A percentile compares a stretch with the other conserved stretches of the same genome.
phyloP scores from a whole-genome alignment of 805 yeast species.

The Candida koratica region DNA sequence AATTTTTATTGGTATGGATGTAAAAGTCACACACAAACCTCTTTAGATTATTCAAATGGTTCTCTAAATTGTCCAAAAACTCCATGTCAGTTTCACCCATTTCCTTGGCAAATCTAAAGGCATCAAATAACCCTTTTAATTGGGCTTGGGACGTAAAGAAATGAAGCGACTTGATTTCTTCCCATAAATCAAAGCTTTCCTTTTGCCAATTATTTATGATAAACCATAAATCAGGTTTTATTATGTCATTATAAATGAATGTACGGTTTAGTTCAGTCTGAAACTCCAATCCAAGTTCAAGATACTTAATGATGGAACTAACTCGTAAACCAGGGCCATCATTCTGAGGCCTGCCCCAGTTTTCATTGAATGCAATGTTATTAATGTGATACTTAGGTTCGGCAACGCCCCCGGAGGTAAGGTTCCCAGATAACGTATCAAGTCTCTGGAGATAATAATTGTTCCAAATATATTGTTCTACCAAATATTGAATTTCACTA shows the following conservation, averaged over 20 bases:
- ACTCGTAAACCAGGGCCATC: slow-evolving; percentile 91
- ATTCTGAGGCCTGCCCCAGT: slow-evolving; percentile 95
- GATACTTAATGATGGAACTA: slow-evolving; percentile 56
- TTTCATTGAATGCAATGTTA: slow-evolving; percentile 54
- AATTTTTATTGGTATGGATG: slow-evolving; percentile 22
- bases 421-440: slow-evolving; percentile 65
- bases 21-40: slow-evolving; percentile 35
- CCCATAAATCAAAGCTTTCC: slow-evolving; percentile 88
- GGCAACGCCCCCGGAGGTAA: slow-evolving; percentile 57
- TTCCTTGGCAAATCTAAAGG: slow-evolving; percentile 37
- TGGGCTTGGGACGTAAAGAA: slow-evolving; percentile 78
- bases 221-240: slow-evolving; percentile 70
- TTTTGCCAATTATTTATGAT: slow-evolving; percentile 57
- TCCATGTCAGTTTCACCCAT: slow-evolving; percentile 17
- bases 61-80: slow-evolving; percentile 27
- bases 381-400: slow-evolving; percentile 84
- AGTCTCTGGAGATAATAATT: slow-evolving; percentile 59
- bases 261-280: slow-evolving; percentile 15
- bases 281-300: slow-evolving; percentile 27
- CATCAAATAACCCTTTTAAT: slow-evolving; percentile 59
- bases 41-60: slow-evolving; percentile 32
- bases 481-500: slow-evolving; percentile 12
- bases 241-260: slow-evolving; percentile 47
- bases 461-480: slow-evolving; percentile 63
- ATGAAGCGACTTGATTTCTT: slow-evolving; percentile 72